Percentiles rank a stretch among this genome's conserved stretches.
Evolutionary conservation across 106 monocot genomes (phyloP).

Genomic region (Narthecium ossifragum): DNA sequence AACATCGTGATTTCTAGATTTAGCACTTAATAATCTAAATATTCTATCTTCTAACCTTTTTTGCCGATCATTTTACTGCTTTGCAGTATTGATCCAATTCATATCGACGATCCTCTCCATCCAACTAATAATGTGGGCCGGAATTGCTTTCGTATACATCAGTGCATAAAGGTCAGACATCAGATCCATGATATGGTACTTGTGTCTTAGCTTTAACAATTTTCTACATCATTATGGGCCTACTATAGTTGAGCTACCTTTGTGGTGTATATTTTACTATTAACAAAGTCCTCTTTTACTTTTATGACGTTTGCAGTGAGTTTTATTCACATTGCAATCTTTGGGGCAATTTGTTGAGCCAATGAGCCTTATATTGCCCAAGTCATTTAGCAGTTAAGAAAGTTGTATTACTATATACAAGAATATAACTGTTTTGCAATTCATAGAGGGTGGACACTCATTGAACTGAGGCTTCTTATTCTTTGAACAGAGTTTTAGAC

Average conservation of each 20-base stretch:
- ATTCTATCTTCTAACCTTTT: neutral
- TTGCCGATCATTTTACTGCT: neutral
- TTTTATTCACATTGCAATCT: too few relatives aligned
- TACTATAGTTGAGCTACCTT: neutral
- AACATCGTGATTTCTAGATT: constrained; percentile 8
- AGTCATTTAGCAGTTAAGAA: too few relatives aligned
- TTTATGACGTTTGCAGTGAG: too few relatives aligned
- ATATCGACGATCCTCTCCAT: constrained; percentile 94
- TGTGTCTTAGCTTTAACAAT: neutral
- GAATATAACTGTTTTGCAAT: too few relatives aligned
- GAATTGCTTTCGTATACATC: constrained; percentile 97
- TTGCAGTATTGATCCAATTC: constrained; percentile 92
- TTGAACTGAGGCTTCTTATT: too few relatives aligned
- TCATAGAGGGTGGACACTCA: too few relatives aligned
- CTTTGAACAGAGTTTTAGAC: too few relatives aligned
- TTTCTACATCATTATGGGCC: neutral
- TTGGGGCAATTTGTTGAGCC: too few relatives aligned
- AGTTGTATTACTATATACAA: too few relatives aligned
- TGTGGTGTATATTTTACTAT: neutral
- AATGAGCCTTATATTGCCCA: too few relatives aligned
- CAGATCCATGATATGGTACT: neutral
- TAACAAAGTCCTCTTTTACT: neutral
- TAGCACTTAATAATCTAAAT: neutral
- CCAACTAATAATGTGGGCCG: constrained; percentile 89
- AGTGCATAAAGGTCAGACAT: constrained; percentile 84